Evolutionary conservation across 371 early-diverging fungal species (phyloP), one percentile per base, ranked within the genome.

Genomic region (Zychaea mexicana): DNA sequence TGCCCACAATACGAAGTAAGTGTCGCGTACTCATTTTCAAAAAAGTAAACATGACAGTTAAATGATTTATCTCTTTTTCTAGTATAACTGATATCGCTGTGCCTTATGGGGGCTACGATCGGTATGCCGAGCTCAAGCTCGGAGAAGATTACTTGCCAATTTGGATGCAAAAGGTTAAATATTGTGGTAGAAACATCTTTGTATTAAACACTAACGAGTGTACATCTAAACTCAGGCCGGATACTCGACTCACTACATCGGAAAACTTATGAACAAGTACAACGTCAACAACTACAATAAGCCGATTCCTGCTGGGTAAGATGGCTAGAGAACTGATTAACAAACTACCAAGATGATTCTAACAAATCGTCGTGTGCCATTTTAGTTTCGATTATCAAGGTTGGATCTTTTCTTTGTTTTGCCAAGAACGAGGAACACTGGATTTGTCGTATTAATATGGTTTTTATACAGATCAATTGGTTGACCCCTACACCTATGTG

Each of bases 261-360:
- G 89, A 27, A 89, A 89, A 57, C 78, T 89, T n/a, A 83, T 89
- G 75, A 86, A 86, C 63, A 82, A 83, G 21, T 76, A 76, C 13
- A 58, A 59, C 3, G 65, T 79, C 10, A 67, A 67, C 42, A 79
- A 79, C 26, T 79, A 74, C 54, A 65, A 79, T 30, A 70, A 61
- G 2, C 76, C 79, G 21, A 70, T 52, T 0, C 74, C 76, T 22
- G 61, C 52, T 64, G 76, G 78, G 74, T 74, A 67, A 69, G 38
- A 33, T 33, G 12, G 33, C 5, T 33, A 33, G 12, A 33, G 8
- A 33, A 33, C 12, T 33, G 33, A 8, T 8, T 33, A n/a, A n/a
- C n/a, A n/a, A n/a, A n/a, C 1, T 26, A 42, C 32, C n/a, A 10
- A 3, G 2, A 36, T 19, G 3, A n/a, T 3, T 36, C 0, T 3